Evolutionary conservation across 805 yeast genomes (phyloP).

Genomic region (Wickerhamiella slavikovae): DNA sequence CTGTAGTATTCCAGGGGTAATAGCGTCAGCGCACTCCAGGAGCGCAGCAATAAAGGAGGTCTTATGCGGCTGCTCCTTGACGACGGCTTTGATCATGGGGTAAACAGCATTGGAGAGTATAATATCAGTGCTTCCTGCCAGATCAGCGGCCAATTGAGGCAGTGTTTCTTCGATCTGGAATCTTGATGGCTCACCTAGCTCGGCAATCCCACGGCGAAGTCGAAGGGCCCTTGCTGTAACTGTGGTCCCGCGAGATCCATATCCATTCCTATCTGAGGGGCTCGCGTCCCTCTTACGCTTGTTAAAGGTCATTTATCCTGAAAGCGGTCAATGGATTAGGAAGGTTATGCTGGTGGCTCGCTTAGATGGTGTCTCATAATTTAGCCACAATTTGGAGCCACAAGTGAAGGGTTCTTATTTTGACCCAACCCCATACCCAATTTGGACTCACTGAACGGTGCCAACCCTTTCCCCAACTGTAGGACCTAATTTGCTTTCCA

Average conservation of each 20-base stretch:
- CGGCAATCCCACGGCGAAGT: slow-evolving; percentile 25
- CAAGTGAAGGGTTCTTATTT: too few relatives aligned
- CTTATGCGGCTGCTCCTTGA: slow-evolving; percentile 83
- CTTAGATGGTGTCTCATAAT: too few relatives aligned
- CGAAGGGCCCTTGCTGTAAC: too few relatives aligned
- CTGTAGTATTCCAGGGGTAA: slow-evolving; percentile 44
- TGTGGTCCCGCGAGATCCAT: too few relatives aligned
- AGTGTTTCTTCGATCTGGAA: slow-evolving; percentile 7
- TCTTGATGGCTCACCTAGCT: slow-evolving; percentile 37
- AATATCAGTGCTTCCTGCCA: slow-evolving; percentile 22
- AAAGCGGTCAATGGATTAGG: too few relatives aligned
- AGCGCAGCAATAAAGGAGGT: slow-evolving; percentile 49
- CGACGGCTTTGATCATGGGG: slow-evolving; percentile 43
- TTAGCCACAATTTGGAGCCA: too few relatives aligned
- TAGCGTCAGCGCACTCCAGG: slow-evolving; percentile 42
- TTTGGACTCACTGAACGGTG: too few relatives aligned
- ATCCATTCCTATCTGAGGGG: slow-evolving; percentile 5
- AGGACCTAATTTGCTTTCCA: too few relatives aligned
- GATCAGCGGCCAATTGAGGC: slow-evolving; percentile 6
- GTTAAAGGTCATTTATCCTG: too few relatives aligned
- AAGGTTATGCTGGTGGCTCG: too few relatives aligned
- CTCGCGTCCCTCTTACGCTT: slow-evolving; percentile 8
- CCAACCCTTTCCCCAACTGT: too few relatives aligned
- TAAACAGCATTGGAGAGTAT: slow-evolving; percentile 33
- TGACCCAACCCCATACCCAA: too few relatives aligned